Evolutionary conservation across 805 yeast genomes (phyloP).

Genomic region (Sugiyamaella americana): DNA sequence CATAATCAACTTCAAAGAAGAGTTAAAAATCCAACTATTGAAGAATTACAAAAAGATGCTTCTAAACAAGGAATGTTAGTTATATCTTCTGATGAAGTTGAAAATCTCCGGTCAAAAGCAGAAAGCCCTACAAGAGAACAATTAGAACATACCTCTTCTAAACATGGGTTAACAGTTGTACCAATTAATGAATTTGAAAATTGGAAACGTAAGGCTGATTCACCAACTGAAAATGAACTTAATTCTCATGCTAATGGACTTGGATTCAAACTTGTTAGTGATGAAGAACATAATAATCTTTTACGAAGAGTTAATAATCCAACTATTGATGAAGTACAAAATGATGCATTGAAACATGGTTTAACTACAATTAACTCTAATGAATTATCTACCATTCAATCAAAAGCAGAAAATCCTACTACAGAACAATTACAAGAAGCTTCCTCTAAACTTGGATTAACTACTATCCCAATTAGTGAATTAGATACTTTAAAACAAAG

Average conservation of each 20-base stretch:
- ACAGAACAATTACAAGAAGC: slow-evolving; percentile 13
- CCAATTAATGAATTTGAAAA: no score
- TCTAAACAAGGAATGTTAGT: slow-evolving; percentile 19
- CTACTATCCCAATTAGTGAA: slow-evolving; percentile 16
- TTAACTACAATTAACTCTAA: slow-evolving; percentile 30
- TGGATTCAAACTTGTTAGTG: slow-evolving; percentile 42
- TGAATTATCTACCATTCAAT: slow-evolving; percentile 25
- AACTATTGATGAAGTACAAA: slow-evolving; percentile 16
- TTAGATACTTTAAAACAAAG: slow-evolving; percentile 14
- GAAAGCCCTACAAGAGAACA: slow-evolving; percentile 17
- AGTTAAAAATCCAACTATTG: slow-evolving; percentile 13
- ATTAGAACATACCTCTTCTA: slow-evolving; percentile 25
- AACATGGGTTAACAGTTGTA: slow-evolving; percentile 20
- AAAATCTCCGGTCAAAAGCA: slow-evolving; percentile 12
- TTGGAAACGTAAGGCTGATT: slow-evolving; percentile 7
- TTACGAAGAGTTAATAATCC: slow-evolving; percentile 20
- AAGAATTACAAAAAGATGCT: slow-evolving; percentile 18
- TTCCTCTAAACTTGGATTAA: slow-evolving; percentile 18
- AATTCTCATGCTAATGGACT: slow-evolving; percentile 30
- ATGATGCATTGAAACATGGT: slow-evolving; percentile 26
- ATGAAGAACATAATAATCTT: slow-evolving; percentile 67
- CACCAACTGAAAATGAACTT: slow-evolving; percentile 22
- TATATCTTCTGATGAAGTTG: slow-evolving; percentile 23
- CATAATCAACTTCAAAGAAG: slow-evolving; percentile 12
- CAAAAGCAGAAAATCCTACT: slow-evolving; percentile 13